Evolutionary conservation across 1,139 yeast genomes (phyloP).

Genomic region (Yamadazyma dendronema): DNA sequence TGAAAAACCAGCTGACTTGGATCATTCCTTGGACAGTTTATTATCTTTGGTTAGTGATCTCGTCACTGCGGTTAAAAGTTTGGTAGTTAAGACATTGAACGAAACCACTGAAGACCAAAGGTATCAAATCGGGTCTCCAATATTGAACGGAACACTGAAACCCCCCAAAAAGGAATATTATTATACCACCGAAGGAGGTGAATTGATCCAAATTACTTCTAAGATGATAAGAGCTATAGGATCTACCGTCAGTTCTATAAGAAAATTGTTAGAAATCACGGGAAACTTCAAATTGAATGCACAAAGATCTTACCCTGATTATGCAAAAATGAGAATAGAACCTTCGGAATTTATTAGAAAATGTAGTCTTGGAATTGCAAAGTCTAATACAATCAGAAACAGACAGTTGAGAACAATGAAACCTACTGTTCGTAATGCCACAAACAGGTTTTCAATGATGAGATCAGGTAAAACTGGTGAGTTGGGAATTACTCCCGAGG

Average conservation of each 20-base stretch:
- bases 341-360: constrained; percentile 60
- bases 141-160: constrained; percentile 3
- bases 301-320: constrained; percentile 73
- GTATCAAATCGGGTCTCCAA: constrained; percentile 11
- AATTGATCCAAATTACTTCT: constrained; percentile 58
- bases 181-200: constrained; percentile 67
- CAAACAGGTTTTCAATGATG: constrained; percentile 57
- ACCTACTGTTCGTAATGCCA: constrained; percentile 15
- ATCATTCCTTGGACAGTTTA: constrained; percentile 55
- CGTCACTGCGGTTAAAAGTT: constrained; percentile 60
- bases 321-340: constrained; percentile 53
- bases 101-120: constrained; percentile 32
- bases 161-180: constrained; percentile 34
- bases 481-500: constrained; percentile 55
- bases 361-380: constrained; percentile 63
- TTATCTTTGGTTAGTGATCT: constrained; percentile 63
- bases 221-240: constrained; percentile 62
- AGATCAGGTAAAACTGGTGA: constrained; percentile 57
- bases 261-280: constrained; percentile 45
- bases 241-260: constrained; percentile 44
- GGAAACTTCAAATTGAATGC: constrained; percentile 72
- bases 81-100: constrained; percentile 54
- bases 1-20: constrained; percentile 46
- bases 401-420: constrained; percentile 16
- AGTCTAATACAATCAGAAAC: constrained; percentile 35